Evolutionary conservation across 345 rosid species (phyloP), one percentile per base, ranked within the genome.

Genomic region (Capsella bursapastoris): DNA sequence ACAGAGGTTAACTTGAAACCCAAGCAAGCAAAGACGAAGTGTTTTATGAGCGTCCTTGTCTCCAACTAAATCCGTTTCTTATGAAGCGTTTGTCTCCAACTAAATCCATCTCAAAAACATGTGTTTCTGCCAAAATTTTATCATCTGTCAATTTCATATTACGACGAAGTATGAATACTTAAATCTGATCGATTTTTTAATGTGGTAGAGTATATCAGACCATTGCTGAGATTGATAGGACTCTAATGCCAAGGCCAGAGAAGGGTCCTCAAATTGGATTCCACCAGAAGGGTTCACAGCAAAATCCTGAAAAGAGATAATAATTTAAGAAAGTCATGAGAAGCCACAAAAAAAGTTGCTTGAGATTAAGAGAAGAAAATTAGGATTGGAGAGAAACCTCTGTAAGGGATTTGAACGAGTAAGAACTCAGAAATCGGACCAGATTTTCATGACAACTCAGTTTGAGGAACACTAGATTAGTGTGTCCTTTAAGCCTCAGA

Each of bases 401-500:
- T 64, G 14, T 4, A n/a, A 56, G 18, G 45, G 11, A 6, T 35
- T 64, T 4, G 40, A 56, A 45, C 35, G 57, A 18, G 38, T 10
- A 50, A 22, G 38, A 55, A n/a, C 14, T 37, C 49, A 45, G 64
- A 64, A 53, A 64, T 4, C 3, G 29, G 13, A 18, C 48, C 8
- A 64, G 12, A 14, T 43, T 45, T 5, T 32, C 61, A 22, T 6
- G 16, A 28, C 37, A 53, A 43, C 12, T 22, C 2, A 72, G 22
- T 6, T 31, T 53, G 13, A 73, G 57, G 77, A 44, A 64, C 31
- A 73, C 38, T 32, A 64, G 57, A 55, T 64, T 22, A 55, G 16
- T 10, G 38, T 63, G 37, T 32, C 47, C 55, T 52, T 72, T 53
- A 3, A 72, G 45, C 7, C 34, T 51, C 3, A 72, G 11, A 5